Conservation (phyloP, 495 filamentous ascomycete genomes). For the Massariosphaeria phaeospora region DNA sequence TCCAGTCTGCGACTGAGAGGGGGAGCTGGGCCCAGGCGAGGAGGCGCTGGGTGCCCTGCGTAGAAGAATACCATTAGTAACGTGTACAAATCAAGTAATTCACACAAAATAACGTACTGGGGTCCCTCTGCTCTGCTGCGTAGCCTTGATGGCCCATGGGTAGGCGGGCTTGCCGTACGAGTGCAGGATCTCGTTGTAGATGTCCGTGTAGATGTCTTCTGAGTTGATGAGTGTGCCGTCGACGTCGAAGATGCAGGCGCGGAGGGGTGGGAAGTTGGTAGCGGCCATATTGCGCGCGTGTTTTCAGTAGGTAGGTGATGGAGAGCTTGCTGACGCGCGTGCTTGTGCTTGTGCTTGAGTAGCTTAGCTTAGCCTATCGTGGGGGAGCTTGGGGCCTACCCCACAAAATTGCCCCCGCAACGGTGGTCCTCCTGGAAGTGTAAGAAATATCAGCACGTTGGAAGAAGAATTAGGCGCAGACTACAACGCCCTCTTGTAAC, state of each 20-base stretch:
- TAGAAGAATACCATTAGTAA: not conserved
- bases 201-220: slow-evolving; percentile 43
- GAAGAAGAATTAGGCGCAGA: too few species aligned
- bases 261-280: slow-evolving; percentile 39
- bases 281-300: not conserved
- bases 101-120: slow-evolving; percentile 16
- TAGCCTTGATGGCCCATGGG: slow-evolving; percentile 33
- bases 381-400: too few species aligned
- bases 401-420: too few species aligned
- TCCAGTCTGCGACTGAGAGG: slow-evolving; percentile 38
- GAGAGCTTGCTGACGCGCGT: too few species aligned
- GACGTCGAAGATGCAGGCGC: slow-evolving; percentile 47
- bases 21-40: slow-evolving; percentile 40
- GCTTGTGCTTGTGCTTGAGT: too few species aligned
- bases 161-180: slow-evolving; percentile 32
- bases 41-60: slow-evolving; percentile 26
- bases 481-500: too few species aligned
- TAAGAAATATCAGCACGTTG: too few species aligned
- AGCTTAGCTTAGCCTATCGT: too few species aligned
- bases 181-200: slow-evolving; percentile 39
- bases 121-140: slow-evolving; percentile 34
- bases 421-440: too few species aligned
- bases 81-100: not conserved
- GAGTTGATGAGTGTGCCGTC: slow-evolving; percentile 46
- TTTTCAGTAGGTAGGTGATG: too few species aligned